Conservation (phyloP, 2,329 filamentous ascomycete genomes). For the Dryadomyces quercus-mongolicae region DNA sequence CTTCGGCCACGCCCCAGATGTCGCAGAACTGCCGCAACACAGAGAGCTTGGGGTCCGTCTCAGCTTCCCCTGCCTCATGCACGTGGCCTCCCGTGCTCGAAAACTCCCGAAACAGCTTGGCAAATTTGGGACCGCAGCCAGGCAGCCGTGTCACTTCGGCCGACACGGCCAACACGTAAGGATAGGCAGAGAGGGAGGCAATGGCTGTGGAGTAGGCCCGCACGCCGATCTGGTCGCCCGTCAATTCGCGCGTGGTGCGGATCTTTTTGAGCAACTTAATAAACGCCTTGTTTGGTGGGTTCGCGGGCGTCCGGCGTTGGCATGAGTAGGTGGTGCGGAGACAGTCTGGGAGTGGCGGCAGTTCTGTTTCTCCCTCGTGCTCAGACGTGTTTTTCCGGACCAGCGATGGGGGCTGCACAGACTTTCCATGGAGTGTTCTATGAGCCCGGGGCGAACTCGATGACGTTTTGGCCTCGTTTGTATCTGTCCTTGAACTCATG, state of each 20-base stretch:
- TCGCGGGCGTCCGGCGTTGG: constrained; percentile 58
- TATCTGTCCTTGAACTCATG: constrained; percentile 8
- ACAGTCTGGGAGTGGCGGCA: constrained; percentile 58
- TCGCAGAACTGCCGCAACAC: constrained; percentile 61
- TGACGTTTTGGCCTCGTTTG: not conserved
- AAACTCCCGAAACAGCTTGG: constrained; percentile 67
- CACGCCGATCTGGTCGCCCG: constrained; percentile 65
- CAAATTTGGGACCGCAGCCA: constrained; percentile 72
- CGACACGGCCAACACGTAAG: constrained; percentile 29
- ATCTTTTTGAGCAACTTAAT: constrained; percentile 65
- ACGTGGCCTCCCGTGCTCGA: constrained; percentile 42
- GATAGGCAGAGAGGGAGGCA: constrained; percentile 72
- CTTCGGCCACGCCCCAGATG: constrained; percentile 86
- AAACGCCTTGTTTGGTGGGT: constrained; percentile 64
- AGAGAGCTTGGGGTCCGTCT: constrained; percentile 50
- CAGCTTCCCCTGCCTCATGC: constrained; percentile 49
- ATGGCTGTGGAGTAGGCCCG: constrained; percentile 83
- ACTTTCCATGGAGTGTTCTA: no score
- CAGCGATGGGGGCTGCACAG: constrained; percentile 24
- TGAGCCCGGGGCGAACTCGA: not conserved
- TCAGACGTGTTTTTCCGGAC: constrained; percentile 66
- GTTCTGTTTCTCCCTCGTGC: constrained; percentile 43
- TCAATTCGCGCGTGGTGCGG: constrained; percentile 55
- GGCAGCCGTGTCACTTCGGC: constrained; percentile 49
- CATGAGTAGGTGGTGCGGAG: constrained; percentile 63